These are phyloP conservation scores for Fraxinus latifolia DNA, from an alignment of 305 asterid genomes.

Conservation along the genomic window DNA sequence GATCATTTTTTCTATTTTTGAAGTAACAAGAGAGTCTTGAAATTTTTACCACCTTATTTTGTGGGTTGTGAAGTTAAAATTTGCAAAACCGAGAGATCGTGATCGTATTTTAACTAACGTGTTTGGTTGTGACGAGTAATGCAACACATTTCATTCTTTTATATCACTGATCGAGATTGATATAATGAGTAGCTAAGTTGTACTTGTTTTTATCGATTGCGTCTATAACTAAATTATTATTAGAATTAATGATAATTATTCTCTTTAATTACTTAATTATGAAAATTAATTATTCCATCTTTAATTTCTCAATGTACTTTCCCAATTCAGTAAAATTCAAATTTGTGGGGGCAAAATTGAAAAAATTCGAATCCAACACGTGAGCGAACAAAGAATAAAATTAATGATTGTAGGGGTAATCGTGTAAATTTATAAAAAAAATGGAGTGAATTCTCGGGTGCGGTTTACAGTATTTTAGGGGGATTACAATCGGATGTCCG, in stretches of 20 bases:
- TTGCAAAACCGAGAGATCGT: background rate
- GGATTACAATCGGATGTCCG: constrained; percentile 11
- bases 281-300: background rate
- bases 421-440: background rate
- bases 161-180: background rate
- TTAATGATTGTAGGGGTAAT: background rate
- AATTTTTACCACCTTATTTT: background rate
- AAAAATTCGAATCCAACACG: background rate
- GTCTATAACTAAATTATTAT: background rate
- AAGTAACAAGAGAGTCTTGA: background rate
- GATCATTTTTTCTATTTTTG: too few relatives aligned
- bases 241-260: background rate
- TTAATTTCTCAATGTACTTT: background rate
- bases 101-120: background rate
- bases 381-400: background rate
- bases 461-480: constrained; percentile 6
- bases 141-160: background rate
- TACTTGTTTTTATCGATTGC: background rate
- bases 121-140: background rate
- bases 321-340: background rate
- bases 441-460: background rate
- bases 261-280: background rate
- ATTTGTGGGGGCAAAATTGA: background rate
- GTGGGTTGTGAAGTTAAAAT: background rate
- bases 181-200: background rate